Percentiles rank a stretch among this genome's conserved stretches.
Conservation (phyloP, 2,329 filamentous ascomycete species). For the Sodiomyces alkalinus region DNA sequence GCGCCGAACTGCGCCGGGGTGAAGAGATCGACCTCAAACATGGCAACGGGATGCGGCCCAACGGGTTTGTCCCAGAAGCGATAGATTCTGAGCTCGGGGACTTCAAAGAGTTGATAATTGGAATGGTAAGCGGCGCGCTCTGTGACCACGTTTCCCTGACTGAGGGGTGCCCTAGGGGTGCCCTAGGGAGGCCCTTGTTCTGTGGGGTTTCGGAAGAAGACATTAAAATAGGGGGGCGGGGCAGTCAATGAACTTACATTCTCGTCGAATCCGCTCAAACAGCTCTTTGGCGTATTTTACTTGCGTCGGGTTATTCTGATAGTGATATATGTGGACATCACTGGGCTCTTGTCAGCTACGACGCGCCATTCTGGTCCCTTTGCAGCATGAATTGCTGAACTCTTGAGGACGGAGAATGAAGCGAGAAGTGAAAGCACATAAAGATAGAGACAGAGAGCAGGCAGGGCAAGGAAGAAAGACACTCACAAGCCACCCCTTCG, state of each 20-base stretch:
- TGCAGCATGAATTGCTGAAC: background rate
- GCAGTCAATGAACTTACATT: conserved; percentile 52
- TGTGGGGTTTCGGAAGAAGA: no score
- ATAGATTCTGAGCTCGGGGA: conserved; percentile 77
- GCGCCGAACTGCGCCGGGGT: conserved; percentile 79
- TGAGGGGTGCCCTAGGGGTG: no score
- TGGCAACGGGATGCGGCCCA: conserved; percentile 68
- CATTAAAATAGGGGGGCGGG: no score
- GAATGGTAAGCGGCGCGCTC: no score
- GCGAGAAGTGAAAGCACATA: background rate
- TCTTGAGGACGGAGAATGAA: background rate
- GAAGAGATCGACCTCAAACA: conserved; percentile 89
- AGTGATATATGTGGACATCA: conserved; percentile 78
- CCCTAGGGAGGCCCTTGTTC: no score
- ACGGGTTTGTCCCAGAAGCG: conserved; percentile 60
- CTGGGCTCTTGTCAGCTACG: conserved; percentile 16
- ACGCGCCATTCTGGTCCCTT: background rate
- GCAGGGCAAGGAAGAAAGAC: no score
- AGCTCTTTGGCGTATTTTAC: conserved; percentile 53
- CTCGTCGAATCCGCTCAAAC: conserved; percentile 62
- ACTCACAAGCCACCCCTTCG: conserved; percentile 55
- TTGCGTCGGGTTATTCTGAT: conserved; percentile 47
- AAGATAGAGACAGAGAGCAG: background rate
- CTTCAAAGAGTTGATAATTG: no score
- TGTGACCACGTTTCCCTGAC: no score